Conservation (phyloP, 495 filamentous ascomycete genomes). For the Tuber indicum region DNA sequence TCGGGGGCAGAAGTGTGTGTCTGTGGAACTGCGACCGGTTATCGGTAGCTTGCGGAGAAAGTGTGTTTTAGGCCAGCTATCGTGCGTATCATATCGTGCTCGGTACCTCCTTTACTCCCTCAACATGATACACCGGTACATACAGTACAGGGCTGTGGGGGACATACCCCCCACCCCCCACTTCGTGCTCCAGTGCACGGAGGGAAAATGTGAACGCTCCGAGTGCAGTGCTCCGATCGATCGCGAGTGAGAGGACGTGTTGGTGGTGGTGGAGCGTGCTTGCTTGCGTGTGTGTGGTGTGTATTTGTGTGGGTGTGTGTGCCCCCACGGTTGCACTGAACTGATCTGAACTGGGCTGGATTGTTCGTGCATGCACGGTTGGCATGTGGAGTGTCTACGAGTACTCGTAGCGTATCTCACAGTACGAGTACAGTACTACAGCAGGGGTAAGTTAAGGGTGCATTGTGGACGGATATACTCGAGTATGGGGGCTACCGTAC, state of each 20-base stretch:
- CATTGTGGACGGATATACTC: not conserved
- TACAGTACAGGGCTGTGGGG: no score
- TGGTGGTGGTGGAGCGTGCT: not conserved
- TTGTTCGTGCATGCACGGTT: not conserved
- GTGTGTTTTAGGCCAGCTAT: no score
- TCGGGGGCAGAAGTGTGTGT: no score
- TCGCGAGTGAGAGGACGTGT: not conserved
- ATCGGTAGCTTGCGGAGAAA: no score
- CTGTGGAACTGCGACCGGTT: no score
- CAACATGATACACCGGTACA: no score
- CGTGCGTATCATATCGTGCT: no score
- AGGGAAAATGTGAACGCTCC: no score
- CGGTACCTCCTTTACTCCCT: no score
- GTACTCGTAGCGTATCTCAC: not conserved
- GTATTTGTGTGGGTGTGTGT: not conserved
- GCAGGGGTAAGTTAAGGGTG: not conserved
- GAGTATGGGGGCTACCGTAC: not conserved
- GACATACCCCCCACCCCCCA: no score
- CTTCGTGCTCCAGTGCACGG: no score
- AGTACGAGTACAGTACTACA: no score
- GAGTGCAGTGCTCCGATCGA: not conserved
- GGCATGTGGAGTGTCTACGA: not conserved
- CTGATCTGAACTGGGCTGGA: not conserved
- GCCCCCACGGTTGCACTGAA: not conserved
- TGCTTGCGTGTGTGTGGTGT: not conserved